Conservation (phyloP, 192 early-diverging fungal genomes). For the Pilobolus umbonatus region DNA sequence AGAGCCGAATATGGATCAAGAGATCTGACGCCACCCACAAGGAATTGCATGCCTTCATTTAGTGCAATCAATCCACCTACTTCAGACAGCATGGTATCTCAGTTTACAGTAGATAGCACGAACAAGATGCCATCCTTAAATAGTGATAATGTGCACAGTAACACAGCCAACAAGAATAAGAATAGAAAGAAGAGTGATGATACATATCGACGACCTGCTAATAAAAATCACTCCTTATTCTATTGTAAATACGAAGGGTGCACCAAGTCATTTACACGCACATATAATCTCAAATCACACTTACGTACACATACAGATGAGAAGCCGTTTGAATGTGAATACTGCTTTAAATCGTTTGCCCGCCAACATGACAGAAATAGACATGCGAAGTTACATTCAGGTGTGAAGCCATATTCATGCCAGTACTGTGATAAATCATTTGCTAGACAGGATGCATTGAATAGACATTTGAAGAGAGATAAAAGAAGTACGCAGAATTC, state of each 20-base stretch:
- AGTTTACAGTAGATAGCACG: too few species aligned
- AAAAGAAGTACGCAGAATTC: slow-evolving; percentile 14
- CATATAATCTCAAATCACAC: slow-evolving; percentile 69
- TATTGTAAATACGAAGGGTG: slow-evolving; percentile 30
- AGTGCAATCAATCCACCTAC: too few species aligned
- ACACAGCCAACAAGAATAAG: too few species aligned
- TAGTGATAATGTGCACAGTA: too few species aligned
- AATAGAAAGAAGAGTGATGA: too few species aligned
- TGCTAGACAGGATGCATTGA: slow-evolving; percentile 70
- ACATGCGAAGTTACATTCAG: slow-evolving; percentile 71
- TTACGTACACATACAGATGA: slow-evolving; percentile 63
- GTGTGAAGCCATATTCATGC: slow-evolving; percentile 67
- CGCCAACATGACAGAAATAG: slow-evolving; percentile 86
- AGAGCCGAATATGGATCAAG: too few species aligned
- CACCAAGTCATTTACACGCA: slow-evolving; percentile 55
- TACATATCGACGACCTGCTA: neutral
- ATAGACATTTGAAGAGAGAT: slow-evolving; percentile 58
- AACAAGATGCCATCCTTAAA: too few species aligned
- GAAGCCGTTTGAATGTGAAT: slow-evolving; percentile 55
- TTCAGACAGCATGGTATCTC: too few species aligned
- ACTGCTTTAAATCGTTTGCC: slow-evolving; percentile 71
- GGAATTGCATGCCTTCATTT: too few species aligned
- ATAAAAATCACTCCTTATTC: neutral
- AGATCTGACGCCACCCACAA: too few species aligned
- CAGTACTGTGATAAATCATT: slow-evolving; percentile 63